Conservation (phyloP, 192 early-diverging fungal genomes). For the Diversispora eburnea region DNA sequence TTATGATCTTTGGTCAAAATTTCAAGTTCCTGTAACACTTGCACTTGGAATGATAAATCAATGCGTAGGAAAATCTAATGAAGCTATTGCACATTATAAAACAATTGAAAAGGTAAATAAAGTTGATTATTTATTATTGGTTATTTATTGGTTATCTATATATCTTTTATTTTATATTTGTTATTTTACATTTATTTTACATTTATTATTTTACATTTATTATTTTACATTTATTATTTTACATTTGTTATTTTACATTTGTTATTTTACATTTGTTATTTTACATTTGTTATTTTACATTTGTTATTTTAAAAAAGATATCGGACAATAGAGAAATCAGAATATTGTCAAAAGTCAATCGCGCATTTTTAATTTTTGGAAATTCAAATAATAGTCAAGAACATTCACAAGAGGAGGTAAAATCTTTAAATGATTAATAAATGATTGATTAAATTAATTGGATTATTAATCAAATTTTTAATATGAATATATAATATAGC, state of each 20-base stretch:
- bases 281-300: neutral
- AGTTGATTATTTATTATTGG: neutral
- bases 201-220: neutral
- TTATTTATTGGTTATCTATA: too few relatives aligned
- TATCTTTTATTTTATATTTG: too few relatives aligned
- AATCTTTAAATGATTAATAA: too few relatives aligned
- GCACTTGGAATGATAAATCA: constrained; percentile 24
- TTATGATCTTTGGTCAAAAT: constrained; percentile 21
- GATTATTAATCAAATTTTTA: neutral
- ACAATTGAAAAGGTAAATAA: constrained; percentile 18
- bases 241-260: neutral
- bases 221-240: neutral
- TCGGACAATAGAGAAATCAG: neutral
- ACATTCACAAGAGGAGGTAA: neutral
- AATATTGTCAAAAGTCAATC: constrained; percentile 16
- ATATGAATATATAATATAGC: neutral
- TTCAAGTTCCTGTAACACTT: constrained; percentile 17
- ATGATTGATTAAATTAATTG: too few relatives aligned
- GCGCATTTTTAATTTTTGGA: constrained; percentile 11
- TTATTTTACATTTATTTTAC: neutral
- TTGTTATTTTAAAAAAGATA: neutral
- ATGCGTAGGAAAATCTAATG: constrained; percentile 16
- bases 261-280: neutral
- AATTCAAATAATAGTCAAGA: constrained; percentile 4
- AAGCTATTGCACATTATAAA: constrained; percentile 10